Base-by-base conservation (phyloP, 495 filamentous ascomycete genomes). In the Penicillium dipodomyicola region DNA sequence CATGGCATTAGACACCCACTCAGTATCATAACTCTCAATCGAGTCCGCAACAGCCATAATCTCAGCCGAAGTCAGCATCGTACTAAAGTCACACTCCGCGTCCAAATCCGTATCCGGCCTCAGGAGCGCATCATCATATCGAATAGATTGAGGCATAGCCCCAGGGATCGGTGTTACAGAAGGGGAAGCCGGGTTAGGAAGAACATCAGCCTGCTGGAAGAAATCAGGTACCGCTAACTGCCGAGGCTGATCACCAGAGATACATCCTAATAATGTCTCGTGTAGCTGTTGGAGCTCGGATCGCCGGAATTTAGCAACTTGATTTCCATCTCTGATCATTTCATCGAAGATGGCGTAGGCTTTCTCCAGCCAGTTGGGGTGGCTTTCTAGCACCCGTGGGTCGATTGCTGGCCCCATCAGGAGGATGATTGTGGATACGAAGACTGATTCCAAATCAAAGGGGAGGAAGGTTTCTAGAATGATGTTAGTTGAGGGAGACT, bases 371-470 rank as follows among this genome's bases (percentile, higher is more conserved):
- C 74, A 77, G 17, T 56, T 49, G 15, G 59, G 65, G 20, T 62
- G 61, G 33, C 64, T 61, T 52, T 65, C 60, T 22, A 72, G 45
- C 0, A 72, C 61, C 10, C 58, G 52, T 4, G 57, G 51, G 45
- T 77, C 72, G 40, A 74, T 71, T 23, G 69, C 66, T 10, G 66
- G 64, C 3, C 65, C 65, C 17, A 75, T 61, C 11, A 72, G 60
- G 12, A 77, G 70, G 48, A 74, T 68, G 2, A 74, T 62, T 5
- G 67, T 67, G 37, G 72, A 75, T 20, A 72, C 66, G 40, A 72
- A 78, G 12, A 70, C 62, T 33, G 74, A 69, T 49, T 78, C 75
- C 25, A 75, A 70, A 57, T 78, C 73, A 43, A 78, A 78, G 9
- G 74, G 68, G 27, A 78, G 70, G 52, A 78, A 78, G 4, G 68